Evolutionary conservation across 495 filamentous ascomycete genomes (phyloP), one percentile per base, ranked within the genome.

Genomic region (Talaromyces nanjingensis): DNA sequence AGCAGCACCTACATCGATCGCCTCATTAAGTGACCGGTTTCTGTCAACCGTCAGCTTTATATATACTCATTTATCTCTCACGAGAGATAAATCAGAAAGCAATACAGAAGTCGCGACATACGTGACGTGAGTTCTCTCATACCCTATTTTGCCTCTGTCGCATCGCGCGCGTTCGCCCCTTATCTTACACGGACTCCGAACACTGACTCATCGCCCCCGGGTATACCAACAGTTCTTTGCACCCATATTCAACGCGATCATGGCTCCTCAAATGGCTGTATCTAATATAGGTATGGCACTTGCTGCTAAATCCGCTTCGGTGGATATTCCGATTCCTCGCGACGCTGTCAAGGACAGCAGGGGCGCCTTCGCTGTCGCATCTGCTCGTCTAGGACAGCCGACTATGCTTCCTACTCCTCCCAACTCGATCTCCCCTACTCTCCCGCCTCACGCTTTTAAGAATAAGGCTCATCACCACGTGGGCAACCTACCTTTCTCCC

Each of bases 381-480:
- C 81, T 76, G 85, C 76, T 73, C 76, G 77, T 77, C 79, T 81
- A 68, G 79, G 78, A 67, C 80, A 83, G 76, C 77, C 82, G 65
- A 71, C 70, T 62, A 79, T 83, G 76, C 87, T 97, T 68, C 93
- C 89, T 59, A 98, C 93, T 76, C 93, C 93, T 70, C 93, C 93
- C 60, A 96, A 96, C 78, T 97, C 94, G 71, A 93, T 97, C 73
- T 97, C 93, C 42, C 94, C 93, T 33, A 87, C 85, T 60, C 84
- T 97, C 59, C 87, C 90, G 68, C 90, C 94, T 54, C 91, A 93
- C 65, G 87, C 85, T 68, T 87, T 90, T 70, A 86, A 85, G 68
- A 76, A 80, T 68, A 81, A 84, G 65, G 12, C 27, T 59, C 29
- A 22, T 37, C 70, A 71, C 24, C 76, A 73, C 67, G 69, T 70